phyloP scores from a whole-genome alignment of 2,329 filamentous ascomycete genomes.

The Leptographium lundbergii region DNA sequence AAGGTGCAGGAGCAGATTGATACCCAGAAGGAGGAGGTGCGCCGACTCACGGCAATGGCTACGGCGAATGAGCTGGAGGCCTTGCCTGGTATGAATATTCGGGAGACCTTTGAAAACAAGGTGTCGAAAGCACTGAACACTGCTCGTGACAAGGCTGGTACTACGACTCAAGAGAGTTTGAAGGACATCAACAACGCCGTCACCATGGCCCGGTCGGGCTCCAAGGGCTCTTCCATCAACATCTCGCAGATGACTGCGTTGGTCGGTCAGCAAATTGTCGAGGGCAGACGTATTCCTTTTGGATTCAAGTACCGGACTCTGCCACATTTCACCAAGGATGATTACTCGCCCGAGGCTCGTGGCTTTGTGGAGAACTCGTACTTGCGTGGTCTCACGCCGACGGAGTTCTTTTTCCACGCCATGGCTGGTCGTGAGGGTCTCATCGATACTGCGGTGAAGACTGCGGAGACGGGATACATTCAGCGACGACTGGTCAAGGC shows the following conservation, averaged over 20 bases:
- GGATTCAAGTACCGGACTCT: conserved; percentile 97
- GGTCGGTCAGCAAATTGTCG: conserved; percentile 94
- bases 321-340: conserved; percentile 97
- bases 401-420: conserved; percentile 98
- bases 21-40: conserved; percentile 70
- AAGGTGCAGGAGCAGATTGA: conserved; percentile 75
- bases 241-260: conserved; percentile 99
- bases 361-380: conserved; percentile 99
- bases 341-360: conserved; percentile 92
- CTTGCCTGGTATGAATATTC: conserved; percentile 95
- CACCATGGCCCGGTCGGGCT: conserved; percentile 90
- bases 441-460: conserved; percentile 98
- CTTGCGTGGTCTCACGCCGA: conserved; percentile 83
- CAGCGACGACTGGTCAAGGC: conserved; percentile 97
- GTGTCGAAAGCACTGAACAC: conserved; percentile 89
- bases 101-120: conserved; percentile 96
- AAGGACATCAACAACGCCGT: conserved; percentile 96
- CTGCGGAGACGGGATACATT: conserved; percentile 97
- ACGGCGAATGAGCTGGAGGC: conserved; percentile 81
- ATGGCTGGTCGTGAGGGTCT: conserved; percentile 99
- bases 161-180: conserved; percentile 77
- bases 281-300: conserved; percentile 97
- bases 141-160: conserved; percentile 93
- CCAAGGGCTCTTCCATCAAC: conserved; percentile 98
- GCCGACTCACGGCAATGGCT: conserved; percentile 60